Conservation (phyloP, 2,329 filamentous ascomycete genomes). For the Alternaria gansuensis region DNA sequence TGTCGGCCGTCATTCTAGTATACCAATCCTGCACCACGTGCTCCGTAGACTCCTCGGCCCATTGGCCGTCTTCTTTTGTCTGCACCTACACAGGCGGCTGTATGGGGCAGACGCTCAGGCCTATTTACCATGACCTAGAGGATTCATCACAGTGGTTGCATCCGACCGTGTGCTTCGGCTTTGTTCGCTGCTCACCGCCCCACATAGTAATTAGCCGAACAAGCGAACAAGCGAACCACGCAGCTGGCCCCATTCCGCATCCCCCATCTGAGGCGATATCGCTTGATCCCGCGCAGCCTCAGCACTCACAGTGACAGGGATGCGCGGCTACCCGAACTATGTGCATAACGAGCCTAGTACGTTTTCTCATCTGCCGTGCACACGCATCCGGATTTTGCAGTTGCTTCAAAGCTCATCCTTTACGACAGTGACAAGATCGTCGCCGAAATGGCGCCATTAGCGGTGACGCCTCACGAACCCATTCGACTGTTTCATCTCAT, state of each 20-base stretch:
- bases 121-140: neutral
- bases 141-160: constrained; percentile 19
- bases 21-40: neutral
- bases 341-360: neutral
- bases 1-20: neutral
- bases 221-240: constrained; percentile 23
- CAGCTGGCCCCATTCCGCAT: constrained; percentile 19
- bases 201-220: constrained; percentile 21
- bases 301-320: neutral
- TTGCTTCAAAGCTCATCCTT: neutral
- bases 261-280: constrained; percentile 18
- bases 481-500: neutral
- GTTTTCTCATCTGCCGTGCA: neutral
- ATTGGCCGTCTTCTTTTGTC: neutral
- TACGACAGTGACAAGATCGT: neutral
- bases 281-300: constrained; percentile 26
- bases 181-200: constrained; percentile 37
- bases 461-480: constrained; percentile 19
- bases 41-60: neutral
- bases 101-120: neutral
- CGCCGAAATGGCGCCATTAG: constrained; percentile 21
- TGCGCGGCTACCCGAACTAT: neutral
- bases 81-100: constrained; percentile 1
- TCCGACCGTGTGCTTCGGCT: constrained; percentile 31
- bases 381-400: neutral